phyloP scores from a whole-genome alignment of 768 basidiomycete species.

The Gymnopilus dilepis region DNA sequence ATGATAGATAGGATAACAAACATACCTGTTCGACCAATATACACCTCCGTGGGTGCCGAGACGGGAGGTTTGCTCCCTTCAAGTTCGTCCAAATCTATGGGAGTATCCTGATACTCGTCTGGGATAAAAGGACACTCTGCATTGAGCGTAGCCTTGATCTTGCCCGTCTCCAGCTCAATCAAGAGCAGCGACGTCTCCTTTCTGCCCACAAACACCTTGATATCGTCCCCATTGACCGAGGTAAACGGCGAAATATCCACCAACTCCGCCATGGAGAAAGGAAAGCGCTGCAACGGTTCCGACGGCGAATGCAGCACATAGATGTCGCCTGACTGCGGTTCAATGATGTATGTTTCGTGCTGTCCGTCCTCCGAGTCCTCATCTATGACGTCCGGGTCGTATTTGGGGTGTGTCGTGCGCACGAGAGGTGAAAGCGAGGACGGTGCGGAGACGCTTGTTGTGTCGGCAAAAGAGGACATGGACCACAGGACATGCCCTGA shows the following conservation, averaged over 20 bases:
- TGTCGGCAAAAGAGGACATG: conserved; percentile 66
- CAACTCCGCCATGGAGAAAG: conserved; percentile 90
- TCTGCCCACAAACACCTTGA: conserved; percentile 83
- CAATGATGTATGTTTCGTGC: conserved; percentile 86
- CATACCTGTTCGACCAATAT: conserved; percentile 57
- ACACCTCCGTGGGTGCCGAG: conserved; percentile 49
- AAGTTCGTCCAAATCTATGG: conserved; percentile 47
- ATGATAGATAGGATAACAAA: conserved; percentile 5
- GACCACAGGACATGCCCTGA: conserved; percentile 89
- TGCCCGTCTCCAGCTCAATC: conserved; percentile 73
- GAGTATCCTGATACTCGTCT: conserved; percentile 65
- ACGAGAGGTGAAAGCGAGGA: conserved; percentile 75
- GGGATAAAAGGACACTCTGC: conserved; percentile 72
- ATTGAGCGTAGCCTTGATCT: conserved; percentile 74
- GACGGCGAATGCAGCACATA: conserved; percentile 79
- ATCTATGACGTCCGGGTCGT: conserved; percentile 52
- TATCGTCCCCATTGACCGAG: conserved; percentile 61
- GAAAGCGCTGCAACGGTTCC: conserved; percentile 82
- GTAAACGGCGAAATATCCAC: conserved; percentile 91
- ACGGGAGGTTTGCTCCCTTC: conserved; percentile 46
- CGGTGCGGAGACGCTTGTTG: conserved; percentile 45
- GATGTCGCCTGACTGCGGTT: conserved; percentile 93
- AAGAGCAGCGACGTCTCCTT: conserved; percentile 86
- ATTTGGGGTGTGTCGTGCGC: conserved; percentile 66
- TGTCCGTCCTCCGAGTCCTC: conserved; percentile 50